Evolutionary conservation across 257 asterid genomes (phyloP).

Genomic region (Jacaranda mimosifolia): DNA sequence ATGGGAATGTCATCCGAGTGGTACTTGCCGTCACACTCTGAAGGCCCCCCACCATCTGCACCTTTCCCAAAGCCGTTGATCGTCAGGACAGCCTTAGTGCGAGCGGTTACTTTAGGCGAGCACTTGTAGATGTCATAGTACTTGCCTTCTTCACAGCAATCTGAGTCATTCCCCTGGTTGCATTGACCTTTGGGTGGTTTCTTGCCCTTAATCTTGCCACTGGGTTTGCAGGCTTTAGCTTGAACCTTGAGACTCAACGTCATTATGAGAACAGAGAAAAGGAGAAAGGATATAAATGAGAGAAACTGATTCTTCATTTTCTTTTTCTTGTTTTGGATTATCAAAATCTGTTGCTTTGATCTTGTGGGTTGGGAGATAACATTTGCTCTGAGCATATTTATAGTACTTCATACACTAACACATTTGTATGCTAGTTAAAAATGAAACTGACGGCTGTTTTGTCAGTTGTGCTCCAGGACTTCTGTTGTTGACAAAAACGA

Average conservation of each 20-base stretch:
- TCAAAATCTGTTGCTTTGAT: neutral
- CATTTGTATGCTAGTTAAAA: neutral
- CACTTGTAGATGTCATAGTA: constrained; percentile 46
- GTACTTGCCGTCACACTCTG: constrained; percentile 55
- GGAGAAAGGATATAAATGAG: constrained; percentile 17
- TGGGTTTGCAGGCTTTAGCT: constrained; percentile 46
- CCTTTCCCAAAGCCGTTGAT: constrained; percentile 55
- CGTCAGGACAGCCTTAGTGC: constrained; percentile 51
- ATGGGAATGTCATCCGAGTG: constrained; percentile 47
- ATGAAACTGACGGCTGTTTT: neutral
- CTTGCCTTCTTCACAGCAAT: constrained; percentile 52
- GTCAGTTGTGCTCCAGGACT: constrained; percentile 24
- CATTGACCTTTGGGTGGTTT: constrained; percentile 55
- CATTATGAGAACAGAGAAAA: constrained; percentile 10
- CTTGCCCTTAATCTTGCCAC: constrained; percentile 52
- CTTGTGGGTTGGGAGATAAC: neutral
- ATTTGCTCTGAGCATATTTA: constrained; percentile 12
- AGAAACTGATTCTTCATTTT: constrained; percentile 32
- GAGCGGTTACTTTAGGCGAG: constrained; percentile 39
- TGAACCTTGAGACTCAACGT: neutral
- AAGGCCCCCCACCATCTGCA: constrained; percentile 60
- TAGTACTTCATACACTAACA: constrained; percentile 20
- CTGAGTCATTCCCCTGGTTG: constrained; percentile 51
- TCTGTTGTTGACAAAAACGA: constrained; percentile 13
- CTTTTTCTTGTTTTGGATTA: neutral